Evolutionary conservation across 148 eudicot species (phyloP), one percentile per base, ranked within the genome.

Genomic region (Camellia granthamiana): DNA sequence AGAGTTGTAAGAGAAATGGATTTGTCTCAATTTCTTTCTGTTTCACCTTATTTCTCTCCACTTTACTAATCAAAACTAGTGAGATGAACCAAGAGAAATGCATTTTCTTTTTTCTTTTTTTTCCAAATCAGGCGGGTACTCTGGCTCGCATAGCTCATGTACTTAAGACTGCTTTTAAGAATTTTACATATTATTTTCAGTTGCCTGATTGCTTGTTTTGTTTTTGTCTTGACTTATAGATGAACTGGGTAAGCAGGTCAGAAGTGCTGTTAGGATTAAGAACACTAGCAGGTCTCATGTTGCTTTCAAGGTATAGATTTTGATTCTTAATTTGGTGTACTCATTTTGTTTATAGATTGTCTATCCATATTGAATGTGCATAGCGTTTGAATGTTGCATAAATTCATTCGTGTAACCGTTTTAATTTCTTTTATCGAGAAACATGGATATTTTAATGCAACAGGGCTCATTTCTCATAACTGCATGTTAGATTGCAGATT

Each of bases 241-340:
- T 86, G 98, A 94, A 84, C 93, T 90, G 0, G 97, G 97, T 14
- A 94, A 94, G 80, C 98, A 94, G 85, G 97, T 90, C 67, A 89
- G 85, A 75, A 94, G 98, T 81, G 98, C 98, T 77, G 90, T 94
- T 77, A 89, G 81, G 81, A 94, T 92, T 30, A 94, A 92, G 81
- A 94, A 94, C 79, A 85, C 89, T 0, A 90, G 94, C 90, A 92
- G 84, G 84, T 95, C 94, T 74, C 91, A 87, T 68, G 97, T 93
- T 58, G 99, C 99, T 62, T 95, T 95, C 84, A 95, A 95, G 97
- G 99, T 93, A 88, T 76, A 19, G 60, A 61, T 43, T 46, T 76
- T 30, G 60, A 61, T 43, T 46, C 7, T 46, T 74, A 51, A 62
- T 41, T 21, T 58, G 62, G 67, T 69, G 66, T 54, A 5, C 65